These are phyloP conservation scores for Beauveria asiatica DNA, from an alignment of 2,329 filamentous ascomycete species.

Conservation along the genomic window DNA sequence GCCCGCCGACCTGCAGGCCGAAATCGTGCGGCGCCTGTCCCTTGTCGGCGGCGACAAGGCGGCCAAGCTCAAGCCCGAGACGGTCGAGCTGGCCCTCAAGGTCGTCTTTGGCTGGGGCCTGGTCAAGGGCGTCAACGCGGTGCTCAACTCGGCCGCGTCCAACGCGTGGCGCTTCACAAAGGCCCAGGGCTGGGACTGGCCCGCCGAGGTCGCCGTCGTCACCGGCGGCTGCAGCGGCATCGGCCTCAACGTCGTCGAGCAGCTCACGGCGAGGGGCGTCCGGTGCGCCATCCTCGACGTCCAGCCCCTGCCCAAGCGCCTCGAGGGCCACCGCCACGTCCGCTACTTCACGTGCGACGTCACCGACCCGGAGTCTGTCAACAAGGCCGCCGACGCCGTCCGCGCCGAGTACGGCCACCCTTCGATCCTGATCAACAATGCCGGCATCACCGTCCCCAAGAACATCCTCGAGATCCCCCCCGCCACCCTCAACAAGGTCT, in stretches of 20 bases:
- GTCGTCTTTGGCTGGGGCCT: conserved; percentile 9
- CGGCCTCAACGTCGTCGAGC: conserved; percentile 49
- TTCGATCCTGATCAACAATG: conserved; percentile 45
- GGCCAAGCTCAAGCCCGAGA: conserved; percentile 8
- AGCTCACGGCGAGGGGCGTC: conserved; percentile 49
- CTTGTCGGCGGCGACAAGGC: conserved; percentile 3
- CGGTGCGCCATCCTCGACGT: conserved; percentile 61
- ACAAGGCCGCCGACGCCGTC: conserved; percentile 37
- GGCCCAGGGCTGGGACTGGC: conserved; percentile 46
- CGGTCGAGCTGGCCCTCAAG: conserved; percentile 3
- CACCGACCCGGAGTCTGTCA: conserved; percentile 41
- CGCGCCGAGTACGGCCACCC: conserved; percentile 46
- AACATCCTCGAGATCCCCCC: conserved; percentile 46
- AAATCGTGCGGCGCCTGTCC: conserved; percentile 8
- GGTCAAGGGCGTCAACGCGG: conserved; percentile 4
- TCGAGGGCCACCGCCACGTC: conserved; percentile 36
- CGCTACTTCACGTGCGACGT: conserved; percentile 60
- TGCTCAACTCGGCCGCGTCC: conserved; percentile 4
- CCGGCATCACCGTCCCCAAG: conserved; percentile 49
- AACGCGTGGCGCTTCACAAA: conserved; percentile 6
- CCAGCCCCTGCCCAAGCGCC: neutral
- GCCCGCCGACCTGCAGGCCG: conserved; percentile 6
- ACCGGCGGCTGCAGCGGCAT: conserved; percentile 64
- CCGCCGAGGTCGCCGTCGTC: conserved; percentile 55
- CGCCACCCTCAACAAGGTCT: conserved; percentile 49